phyloP scores from a whole-genome alignment of 2,329 filamentous ascomycete species.

The Scytalidium lignicola region DNA sequence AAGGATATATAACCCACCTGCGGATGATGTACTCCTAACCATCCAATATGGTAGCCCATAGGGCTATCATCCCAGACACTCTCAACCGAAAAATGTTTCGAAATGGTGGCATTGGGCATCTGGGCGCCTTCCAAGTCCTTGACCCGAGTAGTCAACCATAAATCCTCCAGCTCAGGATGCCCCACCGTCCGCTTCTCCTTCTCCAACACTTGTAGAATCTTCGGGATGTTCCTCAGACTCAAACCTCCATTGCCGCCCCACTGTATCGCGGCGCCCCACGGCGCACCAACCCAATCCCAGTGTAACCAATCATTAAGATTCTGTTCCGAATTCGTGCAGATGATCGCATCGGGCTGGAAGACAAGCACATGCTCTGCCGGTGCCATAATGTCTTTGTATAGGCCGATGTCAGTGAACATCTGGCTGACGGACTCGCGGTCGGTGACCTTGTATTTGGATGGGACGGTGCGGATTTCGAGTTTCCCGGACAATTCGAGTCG shows the following conservation, averaged over 20 bases:
- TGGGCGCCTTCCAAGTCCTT: conserved; percentile 24
- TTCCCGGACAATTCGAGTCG: conserved; percentile 44
- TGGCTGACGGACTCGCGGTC: conserved; percentile 42
- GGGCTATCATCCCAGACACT: conserved; percentile 43
- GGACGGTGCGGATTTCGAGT: conserved; percentile 43
- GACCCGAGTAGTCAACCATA: conserved; percentile 36
- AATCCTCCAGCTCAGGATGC: conserved; percentile 45
- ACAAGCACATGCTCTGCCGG: conserved; percentile 49
- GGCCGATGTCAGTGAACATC: conserved; percentile 43
- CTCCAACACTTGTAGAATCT: conserved; percentile 18
- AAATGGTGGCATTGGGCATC: conserved; percentile 17
- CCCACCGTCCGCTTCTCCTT: conserved; percentile 34
- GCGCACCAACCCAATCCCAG: conserved; percentile 40
- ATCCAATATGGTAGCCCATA: conserved; percentile 47
- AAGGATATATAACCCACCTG: conserved; percentile 29
- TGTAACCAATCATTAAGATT: conserved; percentile 48
- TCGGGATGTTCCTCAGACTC: conserved; percentile 19
- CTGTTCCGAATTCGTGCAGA: conserved; percentile 46
- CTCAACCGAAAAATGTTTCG: conserved; percentile 43
- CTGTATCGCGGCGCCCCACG: conserved; percentile 18
- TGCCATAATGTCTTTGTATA: conserved; percentile 47
- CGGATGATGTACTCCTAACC: conserved; percentile 31
- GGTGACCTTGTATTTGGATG: conserved; percentile 38
- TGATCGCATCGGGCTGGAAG: conserved; percentile 49
- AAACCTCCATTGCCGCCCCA: conserved; percentile 26